Conservation (phyloP, 1,284 basidiomycete genomes). For the Porogramme epimiltina region DNA sequence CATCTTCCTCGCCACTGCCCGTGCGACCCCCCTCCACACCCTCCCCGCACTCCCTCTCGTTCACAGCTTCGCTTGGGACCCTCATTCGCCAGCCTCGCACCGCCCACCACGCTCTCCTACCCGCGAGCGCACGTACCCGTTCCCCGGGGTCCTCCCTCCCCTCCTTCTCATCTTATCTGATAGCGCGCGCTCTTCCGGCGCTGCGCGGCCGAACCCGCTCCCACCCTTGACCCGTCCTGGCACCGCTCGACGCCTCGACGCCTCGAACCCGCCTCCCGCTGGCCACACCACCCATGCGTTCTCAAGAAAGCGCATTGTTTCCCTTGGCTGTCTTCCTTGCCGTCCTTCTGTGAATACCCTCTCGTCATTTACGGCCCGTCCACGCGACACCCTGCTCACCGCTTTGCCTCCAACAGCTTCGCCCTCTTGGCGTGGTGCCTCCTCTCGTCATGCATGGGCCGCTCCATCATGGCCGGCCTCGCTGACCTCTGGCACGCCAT, state of each 20-base stretch:
- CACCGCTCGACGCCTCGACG: background rate
- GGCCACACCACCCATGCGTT: constrained; percentile 16
- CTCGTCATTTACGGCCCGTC: background rate
- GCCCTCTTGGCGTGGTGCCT: constrained; percentile 61
- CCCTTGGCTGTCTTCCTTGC: constrained; percentile 38
- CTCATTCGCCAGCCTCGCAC: constrained; percentile 1
- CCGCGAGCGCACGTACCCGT: background rate
- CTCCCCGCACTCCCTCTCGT: background rate
- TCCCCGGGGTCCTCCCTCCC: constrained; percentile 1
- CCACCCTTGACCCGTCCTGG: constrained; percentile 3
- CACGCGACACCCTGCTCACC: constrained; percentile 3
- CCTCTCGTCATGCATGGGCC: constrained; percentile 65
- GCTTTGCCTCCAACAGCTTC: constrained; percentile 37
- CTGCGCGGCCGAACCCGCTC: constrained; percentile 3
- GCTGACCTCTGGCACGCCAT: constrained; percentile 47
- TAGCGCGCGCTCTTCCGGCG: constrained; percentile 18
- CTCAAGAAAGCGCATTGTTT: constrained; percentile 21
- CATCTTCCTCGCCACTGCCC: background rate
- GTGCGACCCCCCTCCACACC: constrained; percentile 5
- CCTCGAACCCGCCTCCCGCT: background rate
- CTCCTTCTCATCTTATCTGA: constrained; percentile 24
- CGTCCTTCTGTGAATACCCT: constrained; percentile 44
- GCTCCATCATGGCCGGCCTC: constrained; percentile 43
- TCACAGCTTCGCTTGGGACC: background rate
- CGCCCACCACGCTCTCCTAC: background rate